Base-by-base conservation (phyloP, 768 basidiomycete species). In the Tylopilus felleus region DNA sequence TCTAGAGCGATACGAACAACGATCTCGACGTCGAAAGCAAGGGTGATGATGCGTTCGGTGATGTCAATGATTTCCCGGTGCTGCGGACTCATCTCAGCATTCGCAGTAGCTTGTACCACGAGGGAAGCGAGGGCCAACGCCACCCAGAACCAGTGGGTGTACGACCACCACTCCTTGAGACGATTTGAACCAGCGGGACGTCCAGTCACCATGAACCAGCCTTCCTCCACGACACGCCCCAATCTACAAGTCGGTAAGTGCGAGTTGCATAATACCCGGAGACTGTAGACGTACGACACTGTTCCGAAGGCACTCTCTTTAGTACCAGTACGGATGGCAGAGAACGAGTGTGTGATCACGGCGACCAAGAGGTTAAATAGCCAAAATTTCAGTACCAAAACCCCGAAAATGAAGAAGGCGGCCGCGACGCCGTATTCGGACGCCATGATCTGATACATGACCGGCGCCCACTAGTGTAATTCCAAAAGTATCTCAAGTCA, bases 261-360 rank as follows among this genome's bases (percentile, higher is more conserved):
- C 17, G 16, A 33, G 38, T 13, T 8, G 23, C 8, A 21, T 35
- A 28, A 39, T n/a, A 8, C 4, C 40, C 10, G 33, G 43, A 29
- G 33, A 35, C 21, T 8, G 25, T 10, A 35, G 1, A 58, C 65
- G 21, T 38, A 68, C 68, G 68, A 55, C 33, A 65, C 84, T 25
- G 91, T 90, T 28, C 93, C 93, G 68, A 98, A 98, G 0, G 95
- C 96, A 67, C 90, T 93, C 67, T 87, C 88, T 67, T 85, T 82
- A 4, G 94, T 96, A 62, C 92, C 85, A 5, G 83, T 78, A 35
- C 92, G 77, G 56, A 97, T 96, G 13, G 88, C 89, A 17, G 83
- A 83, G 68, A 98, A 98, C 0, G 91, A 90, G 64, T 93, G 90
- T 28, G 92, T 92, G 57, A 96, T 95, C 22, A 96, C 93, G n/a